These are phyloP conservation scores for Exophiala phaeomuriformis DNA, from an alignment of 2,329 filamentous ascomycete species.

Conservation along the genomic window DNA sequence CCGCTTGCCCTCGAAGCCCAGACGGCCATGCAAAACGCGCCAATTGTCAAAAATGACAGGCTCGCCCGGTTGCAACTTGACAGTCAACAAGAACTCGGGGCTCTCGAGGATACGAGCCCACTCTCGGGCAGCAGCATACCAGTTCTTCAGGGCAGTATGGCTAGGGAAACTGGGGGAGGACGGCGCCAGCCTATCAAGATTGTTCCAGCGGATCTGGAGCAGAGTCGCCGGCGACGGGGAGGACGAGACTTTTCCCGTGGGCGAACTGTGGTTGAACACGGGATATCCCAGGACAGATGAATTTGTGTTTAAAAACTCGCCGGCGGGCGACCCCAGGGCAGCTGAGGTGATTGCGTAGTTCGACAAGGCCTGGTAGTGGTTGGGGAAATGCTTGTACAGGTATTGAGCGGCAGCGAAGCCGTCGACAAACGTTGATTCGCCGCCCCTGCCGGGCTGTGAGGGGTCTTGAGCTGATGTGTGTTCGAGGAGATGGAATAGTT, in stretches of 20 bases:
- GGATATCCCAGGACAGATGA: slow-evolving; percentile 49
- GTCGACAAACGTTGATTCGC: slow-evolving; percentile 75
- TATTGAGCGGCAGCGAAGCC: slow-evolving; percentile 66
- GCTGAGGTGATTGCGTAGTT: slow-evolving; percentile 62
- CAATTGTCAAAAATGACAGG: slow-evolving; percentile 92
- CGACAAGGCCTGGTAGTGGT: slow-evolving; percentile 53
- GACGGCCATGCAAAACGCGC: slow-evolving; percentile 82
- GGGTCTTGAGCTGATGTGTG: slow-evolving; percentile 46
- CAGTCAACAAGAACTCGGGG: slow-evolving; percentile 64
- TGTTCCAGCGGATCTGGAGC: slow-evolving; percentile 81
- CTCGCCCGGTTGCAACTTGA: slow-evolving; percentile 70
- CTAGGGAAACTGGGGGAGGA: slow-evolving; percentile 46
- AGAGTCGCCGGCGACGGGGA: slow-evolving; percentile 35
- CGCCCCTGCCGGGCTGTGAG: slow-evolving; percentile 51
- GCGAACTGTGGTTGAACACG: slow-evolving; percentile 56
- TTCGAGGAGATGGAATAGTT: slow-evolving; percentile 86
- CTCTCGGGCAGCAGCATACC: slow-evolving; percentile 73
- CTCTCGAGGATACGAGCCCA: slow-evolving; percentile 65
- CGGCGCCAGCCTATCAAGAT: slow-evolving; percentile 68
- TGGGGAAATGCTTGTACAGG: slow-evolving; percentile 48
- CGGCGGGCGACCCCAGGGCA: slow-evolving; percentile 71
- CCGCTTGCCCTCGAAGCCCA: slow-evolving; percentile 72
- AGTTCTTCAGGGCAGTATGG: slow-evolving; percentile 41
- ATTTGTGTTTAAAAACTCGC: slow-evolving; percentile 57
- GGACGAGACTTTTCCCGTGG: not conserved